phyloP scores from a whole-genome alignment of 352 stramenopile genomes.

The Pythium oligandrum region DNA sequence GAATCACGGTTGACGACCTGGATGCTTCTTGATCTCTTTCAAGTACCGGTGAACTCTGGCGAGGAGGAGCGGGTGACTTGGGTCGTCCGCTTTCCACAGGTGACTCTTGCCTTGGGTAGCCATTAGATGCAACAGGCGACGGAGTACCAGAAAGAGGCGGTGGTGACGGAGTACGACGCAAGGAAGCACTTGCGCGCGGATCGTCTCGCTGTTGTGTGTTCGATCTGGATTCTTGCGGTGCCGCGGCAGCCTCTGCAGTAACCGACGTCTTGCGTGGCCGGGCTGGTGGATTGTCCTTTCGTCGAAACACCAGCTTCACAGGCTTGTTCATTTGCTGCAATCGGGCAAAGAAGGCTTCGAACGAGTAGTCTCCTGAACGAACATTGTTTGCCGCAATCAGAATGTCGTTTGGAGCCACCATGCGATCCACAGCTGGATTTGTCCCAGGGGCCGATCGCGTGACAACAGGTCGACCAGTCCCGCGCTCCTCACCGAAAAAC shows the following conservation, averaged over 20 bases:
- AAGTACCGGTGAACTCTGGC: too few relatives aligned
- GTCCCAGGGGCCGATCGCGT: conserved; percentile 64
- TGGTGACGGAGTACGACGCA: too few relatives aligned
- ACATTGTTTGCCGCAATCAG: conserved; percentile 76
- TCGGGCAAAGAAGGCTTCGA: conserved; percentile 76
- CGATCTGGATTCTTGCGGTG: too few relatives aligned
- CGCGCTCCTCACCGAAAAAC: conserved; percentile 77
- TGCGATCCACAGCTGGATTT: conserved; percentile 61
- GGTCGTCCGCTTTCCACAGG: too few relatives aligned
- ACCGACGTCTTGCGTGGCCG: conserved; percentile 11
- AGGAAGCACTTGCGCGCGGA: too few relatives aligned
- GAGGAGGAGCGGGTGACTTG: too few relatives aligned
- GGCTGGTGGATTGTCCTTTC: conserved; percentile 17
- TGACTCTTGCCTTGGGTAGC: too few relatives aligned
- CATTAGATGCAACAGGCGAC: too few relatives aligned
- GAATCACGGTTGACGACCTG: too few relatives aligned
- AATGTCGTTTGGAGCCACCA: conserved; percentile 72
- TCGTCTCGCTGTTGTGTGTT: too few relatives aligned
- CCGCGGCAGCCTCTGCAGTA: background rate
- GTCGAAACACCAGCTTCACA: conserved; percentile 64
- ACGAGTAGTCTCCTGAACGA: conserved; percentile 61
- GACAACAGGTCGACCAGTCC: conserved; percentile 69
- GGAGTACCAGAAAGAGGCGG: too few relatives aligned
- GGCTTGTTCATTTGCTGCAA: conserved; percentile 86
- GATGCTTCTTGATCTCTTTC: too few relatives aligned